phyloP scores from a whole-genome alignment of 2,329 filamentous ascomycete genomes.

The Eutypella sp. region DNA sequence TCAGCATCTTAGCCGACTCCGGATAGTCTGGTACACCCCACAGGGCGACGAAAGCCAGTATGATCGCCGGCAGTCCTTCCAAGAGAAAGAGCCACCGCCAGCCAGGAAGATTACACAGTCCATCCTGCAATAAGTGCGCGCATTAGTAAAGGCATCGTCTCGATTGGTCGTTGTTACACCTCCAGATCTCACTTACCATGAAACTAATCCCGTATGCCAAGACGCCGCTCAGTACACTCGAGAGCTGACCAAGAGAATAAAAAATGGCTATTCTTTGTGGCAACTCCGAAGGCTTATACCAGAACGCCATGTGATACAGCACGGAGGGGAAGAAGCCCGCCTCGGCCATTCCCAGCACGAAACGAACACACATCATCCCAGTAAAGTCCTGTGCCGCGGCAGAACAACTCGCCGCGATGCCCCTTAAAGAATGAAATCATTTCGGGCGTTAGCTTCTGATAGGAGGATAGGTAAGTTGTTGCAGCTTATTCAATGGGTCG shows the following conservation, averaged over 20 bases:
- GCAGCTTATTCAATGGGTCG: no score
- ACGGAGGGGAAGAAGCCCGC: conserved; percentile 32
- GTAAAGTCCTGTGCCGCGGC: conserved; percentile 29
- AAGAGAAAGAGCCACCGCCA: conserved; percentile 35
- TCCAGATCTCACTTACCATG: conserved; percentile 18
- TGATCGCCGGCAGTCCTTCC: conserved; percentile 30
- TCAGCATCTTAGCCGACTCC: conserved; percentile 25
- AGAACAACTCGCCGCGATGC: conserved; percentile 29
- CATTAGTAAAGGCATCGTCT: neutral
- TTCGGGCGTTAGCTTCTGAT: no score
- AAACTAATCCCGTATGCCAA: conserved; percentile 33
- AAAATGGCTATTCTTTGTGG: conserved; percentile 32
- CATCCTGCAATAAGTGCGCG: conserved; percentile 13
- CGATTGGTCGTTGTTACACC: neutral
- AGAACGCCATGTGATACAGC: conserved; percentile 35
- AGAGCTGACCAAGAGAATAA: conserved; percentile 30
- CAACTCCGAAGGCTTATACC: conserved; percentile 32
- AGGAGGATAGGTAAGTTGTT: no score
- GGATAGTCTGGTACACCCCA: conserved; percentile 29
- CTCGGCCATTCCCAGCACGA: conserved; percentile 32
- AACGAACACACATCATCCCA: conserved; percentile 33
- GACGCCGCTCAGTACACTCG: conserved; percentile 29
- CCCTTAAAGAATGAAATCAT: conserved; percentile 12
- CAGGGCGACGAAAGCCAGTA: conserved; percentile 24
- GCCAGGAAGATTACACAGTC: conserved; percentile 25